Evolutionary conservation across 192 early-diverging fungal genomes (phyloP).

Genomic region (Backusella tuberculispora): DNA sequence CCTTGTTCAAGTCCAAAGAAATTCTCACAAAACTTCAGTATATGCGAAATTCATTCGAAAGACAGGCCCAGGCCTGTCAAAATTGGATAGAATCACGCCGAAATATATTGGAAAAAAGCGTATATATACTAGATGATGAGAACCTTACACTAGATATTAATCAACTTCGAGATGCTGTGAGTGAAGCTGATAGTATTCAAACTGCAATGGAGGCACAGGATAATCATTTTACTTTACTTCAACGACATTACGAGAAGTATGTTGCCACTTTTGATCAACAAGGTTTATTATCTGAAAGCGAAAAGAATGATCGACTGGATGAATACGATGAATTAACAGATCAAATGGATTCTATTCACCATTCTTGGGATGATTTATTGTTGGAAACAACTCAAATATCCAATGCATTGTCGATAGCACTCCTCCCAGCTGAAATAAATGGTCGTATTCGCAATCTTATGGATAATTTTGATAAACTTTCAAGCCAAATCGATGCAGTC

Average conservation of each 20-base stretch:
- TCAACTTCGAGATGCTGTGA: slow-evolving; percentile 25
- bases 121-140: slow-evolving; percentile 12
- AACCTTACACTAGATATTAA: slow-evolving; percentile 13
- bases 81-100: slow-evolving; percentile 19
- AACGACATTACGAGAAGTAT: slow-evolving; percentile 16
- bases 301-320: slow-evolving; percentile 6
- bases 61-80: slow-evolving; percentile 10
- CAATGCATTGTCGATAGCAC: neutral
- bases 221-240: slow-evolving; percentile 11
- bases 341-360: neutral
- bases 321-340: slow-evolving; percentile 16
- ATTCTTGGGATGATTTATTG: slow-evolving; percentile 15
- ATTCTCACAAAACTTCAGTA: slow-evolving; percentile 14
- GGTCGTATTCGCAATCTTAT: slow-evolving; percentile 15
- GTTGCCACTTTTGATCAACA: slow-evolving; percentile 19
- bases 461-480: slow-evolving; percentile 10
- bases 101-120: slow-evolving; percentile 17
- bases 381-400: slow-evolving; percentile 17
- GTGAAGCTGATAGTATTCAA: slow-evolving; percentile 25
- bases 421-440: slow-evolving; percentile 23
- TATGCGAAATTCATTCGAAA: neutral
- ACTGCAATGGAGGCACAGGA: slow-evolving; percentile 25
- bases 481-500: neutral
- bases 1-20: slow-evolving; percentile 20
- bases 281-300: slow-evolving; percentile 1